phyloP scores from a whole-genome alignment of 441 rosid genomes.

The Gossypium aridum region DNA sequence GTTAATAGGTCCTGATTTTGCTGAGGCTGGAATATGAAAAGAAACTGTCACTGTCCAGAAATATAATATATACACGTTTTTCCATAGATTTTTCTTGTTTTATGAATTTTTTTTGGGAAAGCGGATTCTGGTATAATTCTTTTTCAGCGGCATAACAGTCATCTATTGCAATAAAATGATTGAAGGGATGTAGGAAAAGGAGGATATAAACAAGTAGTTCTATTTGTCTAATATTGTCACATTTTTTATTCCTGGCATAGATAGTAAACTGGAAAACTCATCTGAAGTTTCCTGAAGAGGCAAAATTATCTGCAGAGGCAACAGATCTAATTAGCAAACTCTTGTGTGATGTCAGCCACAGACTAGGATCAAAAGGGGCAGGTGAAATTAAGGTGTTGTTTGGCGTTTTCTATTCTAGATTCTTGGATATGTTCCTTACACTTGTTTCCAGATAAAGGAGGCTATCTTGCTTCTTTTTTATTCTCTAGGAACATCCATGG shows the following conservation, averaged over 20 bases:
- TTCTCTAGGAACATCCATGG: conserved; percentile 58
- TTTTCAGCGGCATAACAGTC: not conserved
- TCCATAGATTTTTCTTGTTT: not conserved
- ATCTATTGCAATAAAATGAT: not conserved
- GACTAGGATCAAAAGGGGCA: conserved; percentile 63
- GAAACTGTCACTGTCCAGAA: not conserved
- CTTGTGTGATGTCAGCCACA: conserved; percentile 56
- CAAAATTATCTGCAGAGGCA: conserved; percentile 52
- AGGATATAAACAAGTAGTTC: not conserved
- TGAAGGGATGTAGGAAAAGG: not conserved
- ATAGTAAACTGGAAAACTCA: conserved; percentile 71
- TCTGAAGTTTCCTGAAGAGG: conserved; percentile 75
- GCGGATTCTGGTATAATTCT: not conserved
- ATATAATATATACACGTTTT: not conserved
- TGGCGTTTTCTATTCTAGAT: conserved; percentile 30
- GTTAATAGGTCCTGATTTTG: not conserved
- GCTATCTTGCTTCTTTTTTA: conserved; percentile 16
- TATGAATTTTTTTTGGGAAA: not conserved
- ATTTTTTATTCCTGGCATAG: conserved; percentile 24
- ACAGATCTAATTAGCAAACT: conserved; percentile 53
- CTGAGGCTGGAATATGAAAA: not conserved
- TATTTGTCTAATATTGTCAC: conserved; percentile 8
- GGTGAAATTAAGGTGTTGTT: conserved; percentile 64
- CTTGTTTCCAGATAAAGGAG: conserved; percentile 11
- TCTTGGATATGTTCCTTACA: conserved; percentile 9